phyloP scores from a whole-genome alignment of 2,329 filamentous ascomycete genomes.

The Neoarthrinium moseri region DNA sequence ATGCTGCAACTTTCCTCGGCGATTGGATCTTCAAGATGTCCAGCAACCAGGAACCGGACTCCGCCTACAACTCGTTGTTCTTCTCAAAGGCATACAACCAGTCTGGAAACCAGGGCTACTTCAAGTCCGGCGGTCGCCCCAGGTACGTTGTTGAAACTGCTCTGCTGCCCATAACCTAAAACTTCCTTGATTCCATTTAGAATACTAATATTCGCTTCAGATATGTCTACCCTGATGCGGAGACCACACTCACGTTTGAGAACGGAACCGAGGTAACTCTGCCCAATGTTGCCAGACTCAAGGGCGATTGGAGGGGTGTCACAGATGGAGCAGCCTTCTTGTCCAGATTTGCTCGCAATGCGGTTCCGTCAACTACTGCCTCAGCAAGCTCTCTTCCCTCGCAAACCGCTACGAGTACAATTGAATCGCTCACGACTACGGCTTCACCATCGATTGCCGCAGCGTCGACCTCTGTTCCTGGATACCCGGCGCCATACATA shows the following conservation, averaged over 20 bases:
- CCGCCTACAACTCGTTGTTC: slow-evolving; percentile 41
- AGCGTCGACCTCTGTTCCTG: too few species aligned
- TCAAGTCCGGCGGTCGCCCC: slow-evolving; percentile 32
- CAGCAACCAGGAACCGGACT: slow-evolving; percentile 36
- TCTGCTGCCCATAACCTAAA: neutral
- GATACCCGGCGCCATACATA: slow-evolving; percentile 29
- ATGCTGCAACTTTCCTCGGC: slow-evolving; percentile 24
- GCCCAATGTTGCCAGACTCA: slow-evolving; percentile 33
- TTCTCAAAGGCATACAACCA: slow-evolving; percentile 30
- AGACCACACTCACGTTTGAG: slow-evolving; percentile 36
- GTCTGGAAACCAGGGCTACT: slow-evolving; percentile 33
- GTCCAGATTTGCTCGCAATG: slow-evolving; percentile 22
- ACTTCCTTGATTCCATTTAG: neutral
- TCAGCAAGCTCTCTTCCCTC: slow-evolving; percentile 10
- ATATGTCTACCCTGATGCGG: slow-evolving; percentile 36
- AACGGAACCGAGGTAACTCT: slow-evolving; percentile 33
- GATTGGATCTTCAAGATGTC: slow-evolving; percentile 29
- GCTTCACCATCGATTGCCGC: slow-evolving; percentile 7
- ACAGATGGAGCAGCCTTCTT: slow-evolving; percentile 30
- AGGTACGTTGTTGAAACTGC: slow-evolving; percentile 15
- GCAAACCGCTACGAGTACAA: slow-evolving; percentile 6
- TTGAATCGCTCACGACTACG: neutral
- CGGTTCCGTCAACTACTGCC: slow-evolving; percentile 11
- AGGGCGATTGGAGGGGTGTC: slow-evolving; percentile 30
- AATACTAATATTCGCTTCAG: slow-evolving; percentile 17